Conservation (phyloP, 306 rosid genomes). For the Abrus precatorius region DNA sequence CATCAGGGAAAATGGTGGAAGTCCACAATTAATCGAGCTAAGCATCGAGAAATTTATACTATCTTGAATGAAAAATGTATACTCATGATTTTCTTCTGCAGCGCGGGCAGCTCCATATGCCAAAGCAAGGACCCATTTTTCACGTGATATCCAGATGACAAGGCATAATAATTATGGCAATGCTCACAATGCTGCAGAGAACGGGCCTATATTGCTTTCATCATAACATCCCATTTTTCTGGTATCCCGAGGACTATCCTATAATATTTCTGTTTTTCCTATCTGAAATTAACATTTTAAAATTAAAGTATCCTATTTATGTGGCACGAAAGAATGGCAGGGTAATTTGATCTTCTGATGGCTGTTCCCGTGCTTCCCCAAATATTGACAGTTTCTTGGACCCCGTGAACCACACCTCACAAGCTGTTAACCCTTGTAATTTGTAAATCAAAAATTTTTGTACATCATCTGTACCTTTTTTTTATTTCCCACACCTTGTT, state of each 20-base stretch:
- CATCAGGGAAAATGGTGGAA: background rate
- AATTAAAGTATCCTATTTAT: slow-evolving; percentile 12
- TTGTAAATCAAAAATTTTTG: slow-evolving; percentile 58
- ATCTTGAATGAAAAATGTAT: slow-evolving; percentile 34
- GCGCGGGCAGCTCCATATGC: slow-evolving; percentile 98
- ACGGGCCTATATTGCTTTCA: slow-evolving; percentile 85
- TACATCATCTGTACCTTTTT: slow-evolving; percentile 55
- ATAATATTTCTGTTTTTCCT: slow-evolving; percentile 27
- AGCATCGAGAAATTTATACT: background rate
- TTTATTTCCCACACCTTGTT: slow-evolving; percentile 4
- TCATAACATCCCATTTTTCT: slow-evolving; percentile 46
- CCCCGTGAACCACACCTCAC: slow-evolving; percentile 42
- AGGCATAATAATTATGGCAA: slow-evolving; percentile 76
- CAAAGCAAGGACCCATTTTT: slow-evolving; percentile 80
- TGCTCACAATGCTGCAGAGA: slow-evolving; percentile 79
- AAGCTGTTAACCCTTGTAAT: slow-evolving; percentile 48
- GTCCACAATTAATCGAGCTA: slow-evolving; percentile 7
- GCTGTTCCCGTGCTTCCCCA: slow-evolving; percentile 29
- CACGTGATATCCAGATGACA: slow-evolving; percentile 89
- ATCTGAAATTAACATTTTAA: slow-evolving; percentile 13
- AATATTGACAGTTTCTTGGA: slow-evolving; percentile 36
- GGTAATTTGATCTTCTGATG: slow-evolving; percentile 32
- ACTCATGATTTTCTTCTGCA: slow-evolving; percentile 51
- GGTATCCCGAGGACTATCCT: slow-evolving; percentile 34
- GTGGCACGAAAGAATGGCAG: slow-evolving; percentile 46